Percentiles rank a stretch among this genome's conserved stretches.
phyloP scores from a whole-genome alignment of 148 eudicot species.

The Cornus florida region DNA sequence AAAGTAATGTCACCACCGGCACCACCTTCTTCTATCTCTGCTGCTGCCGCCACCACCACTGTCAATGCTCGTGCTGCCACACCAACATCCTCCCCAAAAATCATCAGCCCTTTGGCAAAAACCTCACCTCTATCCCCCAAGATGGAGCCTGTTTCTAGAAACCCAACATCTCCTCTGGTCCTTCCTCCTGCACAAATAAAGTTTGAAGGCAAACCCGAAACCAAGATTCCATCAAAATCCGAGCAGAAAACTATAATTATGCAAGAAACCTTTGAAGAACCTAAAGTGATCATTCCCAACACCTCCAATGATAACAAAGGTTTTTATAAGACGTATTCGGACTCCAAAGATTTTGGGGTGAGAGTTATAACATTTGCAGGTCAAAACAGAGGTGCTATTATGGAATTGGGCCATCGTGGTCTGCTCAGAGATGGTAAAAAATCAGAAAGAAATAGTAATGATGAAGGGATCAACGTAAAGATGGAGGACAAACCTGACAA shows the following conservation, averaged over 20 bases:
- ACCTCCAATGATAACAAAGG: background rate
- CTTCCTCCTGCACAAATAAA: constrained; percentile 59
- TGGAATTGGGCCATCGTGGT: constrained; percentile 40
- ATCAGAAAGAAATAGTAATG: constrained; percentile 22
- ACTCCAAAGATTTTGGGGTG: constrained; percentile 34
- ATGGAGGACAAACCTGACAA: background rate
- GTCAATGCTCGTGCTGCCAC: constrained; percentile 8
- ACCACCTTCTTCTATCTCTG: background rate
- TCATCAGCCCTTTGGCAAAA: constrained; percentile 19
- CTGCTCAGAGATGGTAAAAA: constrained; percentile 1
- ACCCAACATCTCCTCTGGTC: constrained; percentile 53
- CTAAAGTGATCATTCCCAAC: constrained; percentile 11
- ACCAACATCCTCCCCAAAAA: constrained; percentile 28
- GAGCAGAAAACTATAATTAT: constrained; percentile 49
- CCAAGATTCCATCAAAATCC: constrained; percentile 26
- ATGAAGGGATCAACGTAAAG: constrained; percentile 3
- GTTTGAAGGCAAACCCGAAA: constrained; percentile 22
- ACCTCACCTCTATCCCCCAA: constrained; percentile 39
- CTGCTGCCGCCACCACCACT: background rate
- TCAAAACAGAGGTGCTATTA: constrained; percentile 74
- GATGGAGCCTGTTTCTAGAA: constrained; percentile 8
- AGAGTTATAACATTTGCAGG: constrained; percentile 59
- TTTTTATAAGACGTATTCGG: constrained; percentile 24
- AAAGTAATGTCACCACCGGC: constrained; percentile 3
- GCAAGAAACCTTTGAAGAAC: constrained; percentile 41